A percentile compares a stretch with the other conserved stretches of the same genome.
These are phyloP conservation scores for Apostasia shenzhenica DNA, from an alignment of 106 monocot species.

Conservation along the genomic window DNA sequence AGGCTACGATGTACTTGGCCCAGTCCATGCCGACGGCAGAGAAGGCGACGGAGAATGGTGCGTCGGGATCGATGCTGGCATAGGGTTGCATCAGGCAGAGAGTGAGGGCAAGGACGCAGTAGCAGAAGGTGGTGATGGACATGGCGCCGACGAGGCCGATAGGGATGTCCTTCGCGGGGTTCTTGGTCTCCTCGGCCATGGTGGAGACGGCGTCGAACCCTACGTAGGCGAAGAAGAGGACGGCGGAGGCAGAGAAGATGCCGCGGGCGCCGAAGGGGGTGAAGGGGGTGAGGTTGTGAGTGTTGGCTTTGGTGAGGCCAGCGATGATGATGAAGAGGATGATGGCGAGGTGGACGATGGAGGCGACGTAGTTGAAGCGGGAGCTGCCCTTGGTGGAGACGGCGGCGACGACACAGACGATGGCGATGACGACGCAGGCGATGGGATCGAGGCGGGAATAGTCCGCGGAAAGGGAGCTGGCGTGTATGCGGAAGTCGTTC, in stretches of 20 bases:
- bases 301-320: slow-evolving; percentile 65
- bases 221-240: slow-evolving; percentile 81
- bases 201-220: slow-evolving; percentile 78
- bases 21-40: slow-evolving; percentile 16
- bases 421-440: slow-evolving; percentile 43
- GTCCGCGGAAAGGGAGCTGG: slow-evolving; percentile 31
- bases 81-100: slow-evolving; percentile 15
- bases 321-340: slow-evolving; percentile 76
- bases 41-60: slow-evolving; percentile 17
- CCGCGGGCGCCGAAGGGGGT: slow-evolving; percentile 56
- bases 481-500: slow-evolving; percentile 79
- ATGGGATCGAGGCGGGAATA: slow-evolving; percentile 80
- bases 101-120: slow-evolving; percentile 10
- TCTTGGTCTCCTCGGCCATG: slow-evolving; percentile 91
- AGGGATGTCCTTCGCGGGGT: slow-evolving; percentile 37
- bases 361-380: slow-evolving; percentile 77
- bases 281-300: slow-evolving; percentile 48
- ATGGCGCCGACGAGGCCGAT: slow-evolving; percentile 19
- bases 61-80: slow-evolving; percentile 6
- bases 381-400: slow-evolving; percentile 77
- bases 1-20: slow-evolving; percentile 20
- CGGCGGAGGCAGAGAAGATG: slow-evolving; percentile 64
- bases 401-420: slow-evolving; percentile 47
- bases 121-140: slow-evolving; percentile 12
- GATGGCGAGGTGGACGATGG: slow-evolving; percentile 65